Conservation (phyloP, 495 filamentous ascomycete genomes). For the Aspergillus cristatus region DNA sequence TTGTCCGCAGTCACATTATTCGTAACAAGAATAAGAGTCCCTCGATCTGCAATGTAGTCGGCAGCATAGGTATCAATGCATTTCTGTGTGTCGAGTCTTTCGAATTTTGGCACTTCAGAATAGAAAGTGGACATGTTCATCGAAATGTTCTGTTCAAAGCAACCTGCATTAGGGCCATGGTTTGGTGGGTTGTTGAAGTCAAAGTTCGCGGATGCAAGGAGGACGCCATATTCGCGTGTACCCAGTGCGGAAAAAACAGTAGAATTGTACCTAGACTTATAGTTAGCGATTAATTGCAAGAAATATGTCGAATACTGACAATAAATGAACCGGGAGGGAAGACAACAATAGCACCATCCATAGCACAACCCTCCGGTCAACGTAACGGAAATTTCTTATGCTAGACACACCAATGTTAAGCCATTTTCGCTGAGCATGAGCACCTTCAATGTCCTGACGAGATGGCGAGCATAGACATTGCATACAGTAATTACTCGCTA, state of each 20-base stretch:
- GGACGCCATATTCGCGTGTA: background rate
- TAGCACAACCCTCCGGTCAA: conserved; percentile 3
- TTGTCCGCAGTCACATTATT: conserved; percentile 3
- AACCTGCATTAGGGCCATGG: background rate
- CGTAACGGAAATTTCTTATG: conserved; percentile 21
- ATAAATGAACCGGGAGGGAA: conserved; percentile 12
- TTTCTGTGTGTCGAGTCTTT: background rate
- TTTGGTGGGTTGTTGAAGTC: background rate
- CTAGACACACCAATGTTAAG: conserved; percentile 33
- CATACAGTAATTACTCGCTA: conserved; percentile 37
- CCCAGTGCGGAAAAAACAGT: background rate
- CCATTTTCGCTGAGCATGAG: conserved; percentile 24
- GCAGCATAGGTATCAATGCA: conserved; percentile 11
- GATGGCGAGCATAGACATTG: conserved; percentile 31
- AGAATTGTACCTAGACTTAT: background rate
- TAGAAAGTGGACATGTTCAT: conserved; percentile 16
- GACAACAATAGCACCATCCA: conserved; percentile 11
- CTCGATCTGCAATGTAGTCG: conserved; percentile 2
- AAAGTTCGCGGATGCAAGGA: background rate
- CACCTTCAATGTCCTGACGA: conserved; percentile 27
- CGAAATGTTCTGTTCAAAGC: background rate
- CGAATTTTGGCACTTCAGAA: conserved; percentile 13
- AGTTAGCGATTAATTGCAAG: background rate
- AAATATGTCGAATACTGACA: background rate
- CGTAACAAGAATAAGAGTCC: conserved; percentile 6